Base-by-base conservation (phyloP, 2,329 filamentous ascomycete species). In the Claviceps paspali region DNA sequence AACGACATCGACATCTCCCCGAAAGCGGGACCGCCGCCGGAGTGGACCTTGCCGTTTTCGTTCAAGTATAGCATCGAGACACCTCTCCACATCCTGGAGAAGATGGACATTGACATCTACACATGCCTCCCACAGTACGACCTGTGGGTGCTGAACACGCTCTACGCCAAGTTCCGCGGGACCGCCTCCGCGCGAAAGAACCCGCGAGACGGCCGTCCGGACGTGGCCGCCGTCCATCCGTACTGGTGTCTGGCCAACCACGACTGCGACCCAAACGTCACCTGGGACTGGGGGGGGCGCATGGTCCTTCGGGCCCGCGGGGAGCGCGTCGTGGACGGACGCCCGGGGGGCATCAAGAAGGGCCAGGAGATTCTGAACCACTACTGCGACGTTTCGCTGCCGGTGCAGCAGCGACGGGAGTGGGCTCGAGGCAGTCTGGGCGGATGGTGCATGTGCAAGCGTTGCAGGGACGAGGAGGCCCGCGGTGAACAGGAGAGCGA, bases 201-300 rank as follows among this genome's bases (percentile, higher is more conserved):
- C 43, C 70, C 69, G 0, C 72, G 73, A 47, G 82, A 88, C 44
- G 83, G 86, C 3, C 75, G 83, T 8, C 88, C 91, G 0, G 91
- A 96, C 50, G 81, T 94, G 4, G 85, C 84, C 21, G 88, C 88
- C 21, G 87, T 96, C 21, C 87, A 96, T 60, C 86, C 88, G 2
- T 76, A 93, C 48, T 98, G 91, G 86, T 96, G 87, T 59, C 67
- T 96, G 22, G 87, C 88, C 21, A 98, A 98, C 52, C 91, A 98
- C 55, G 85, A 86, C 55, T 98, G 91, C 59, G 78, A 94, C 53
- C 91, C 91, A 7, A 95, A 94, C 55, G 86, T 96, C 28, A 73
- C 73, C 3, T 98, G 91, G 91, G 83, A 93, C 51, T 95, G 87
- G 84, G 77, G 80, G 21, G 82, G 82, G 1, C 70, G 70, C 36